A percentile compares a stretch with the other conserved stretches of the same genome.
Evolutionary conservation across 2,329 filamentous ascomycete species (phyloP).

Genomic region (Mycosphaerelloides madeirae): DNA sequence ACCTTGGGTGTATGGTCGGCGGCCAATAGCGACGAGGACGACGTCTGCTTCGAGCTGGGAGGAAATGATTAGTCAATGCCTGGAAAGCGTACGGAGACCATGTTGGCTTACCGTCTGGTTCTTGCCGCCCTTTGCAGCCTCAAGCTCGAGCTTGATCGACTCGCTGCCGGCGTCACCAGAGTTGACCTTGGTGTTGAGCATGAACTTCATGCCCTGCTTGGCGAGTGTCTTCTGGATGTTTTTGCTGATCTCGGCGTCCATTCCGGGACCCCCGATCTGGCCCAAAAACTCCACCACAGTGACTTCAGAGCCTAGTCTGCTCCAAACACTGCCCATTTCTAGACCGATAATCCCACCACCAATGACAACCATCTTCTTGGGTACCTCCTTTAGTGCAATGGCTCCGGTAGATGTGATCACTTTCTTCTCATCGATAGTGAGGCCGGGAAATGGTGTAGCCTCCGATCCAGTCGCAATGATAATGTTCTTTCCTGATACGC

Average conservation of each 20-base stretch:
- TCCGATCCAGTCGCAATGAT: conserved; percentile 95
- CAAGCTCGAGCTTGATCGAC: conserved; percentile 74
- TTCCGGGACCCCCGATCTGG: conserved; percentile 95
- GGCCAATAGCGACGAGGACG: conserved; percentile 93
- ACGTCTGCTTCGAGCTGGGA: conserved; percentile 82
- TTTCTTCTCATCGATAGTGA: conserved; percentile 95
- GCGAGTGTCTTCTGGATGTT: conserved; percentile 82
- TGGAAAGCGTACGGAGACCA: background rate
- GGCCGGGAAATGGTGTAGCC: conserved; percentile 89
- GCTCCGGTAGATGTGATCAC: conserved; percentile 96
- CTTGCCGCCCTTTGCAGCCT: conserved; percentile 95
- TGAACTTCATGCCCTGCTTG: conserved; percentile 98
- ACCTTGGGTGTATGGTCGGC: conserved; percentile 86
- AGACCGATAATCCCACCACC: conserved; percentile 98
- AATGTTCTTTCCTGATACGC: conserved; percentile 89
- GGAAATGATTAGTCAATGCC: conserved; percentile 18
- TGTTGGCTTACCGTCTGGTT: conserved; percentile 66
- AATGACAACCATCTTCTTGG: conserved; percentile 95
- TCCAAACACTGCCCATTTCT: conserved; percentile 98
- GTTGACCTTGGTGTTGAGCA: conserved; percentile 91
- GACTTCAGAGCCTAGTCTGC: conserved; percentile 84
- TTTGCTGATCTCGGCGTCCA: conserved; percentile 94
- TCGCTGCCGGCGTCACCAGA: conserved; percentile 76
- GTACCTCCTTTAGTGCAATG: conserved; percentile 81
- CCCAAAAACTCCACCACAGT: conserved; percentile 95